Evolutionary conservation across 2,329 filamentous ascomycete species (phyloP).

Genomic region (Aspergillus pseudoviridinutans): DNA sequence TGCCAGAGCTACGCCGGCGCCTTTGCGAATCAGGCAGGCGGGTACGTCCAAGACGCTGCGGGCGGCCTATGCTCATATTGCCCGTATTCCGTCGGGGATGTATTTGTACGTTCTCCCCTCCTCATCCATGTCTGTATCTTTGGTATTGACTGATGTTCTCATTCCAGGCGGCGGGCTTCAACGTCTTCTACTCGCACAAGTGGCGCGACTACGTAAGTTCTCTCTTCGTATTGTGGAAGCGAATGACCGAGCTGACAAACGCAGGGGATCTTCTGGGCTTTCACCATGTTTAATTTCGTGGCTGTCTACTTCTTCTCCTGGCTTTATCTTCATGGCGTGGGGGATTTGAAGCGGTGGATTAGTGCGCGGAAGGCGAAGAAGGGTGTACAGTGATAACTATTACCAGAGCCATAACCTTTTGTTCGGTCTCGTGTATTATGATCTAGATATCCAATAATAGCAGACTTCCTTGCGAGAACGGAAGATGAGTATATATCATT

Average conservation of each 20-base stretch:
- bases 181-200: slow-evolving; percentile 57
- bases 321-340: slow-evolving; percentile 47
- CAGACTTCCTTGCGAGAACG: neutral
- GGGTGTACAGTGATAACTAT: neutral
- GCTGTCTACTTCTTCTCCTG: slow-evolving; percentile 52
- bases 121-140: neutral
- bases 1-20: slow-evolving; percentile 58
- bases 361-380: slow-evolving; percentile 27
- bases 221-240: slow-evolving; percentile 9
- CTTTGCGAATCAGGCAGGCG: slow-evolving; percentile 53
- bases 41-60: slow-evolving; percentile 56
- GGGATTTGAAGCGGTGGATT: slow-evolving; percentile 29
- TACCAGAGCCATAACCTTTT: neutral
- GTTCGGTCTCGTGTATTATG: neutral
- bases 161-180: slow-evolving; percentile 46
- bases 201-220: slow-evolving; percentile 59
- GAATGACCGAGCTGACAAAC: neutral
- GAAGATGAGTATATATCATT: neutral
- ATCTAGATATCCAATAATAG: neutral
- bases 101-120: slow-evolving; percentile 47
- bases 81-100: slow-evolving; percentile 57
- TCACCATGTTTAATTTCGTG: slow-evolving; percentile 61
- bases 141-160: neutral
- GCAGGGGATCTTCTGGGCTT: slow-evolving; percentile 60
- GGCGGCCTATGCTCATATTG: slow-evolving; percentile 62